Base-by-base conservation (phyloP, 768 basidiomycete species). In the Saitozyma sp. region DNA sequence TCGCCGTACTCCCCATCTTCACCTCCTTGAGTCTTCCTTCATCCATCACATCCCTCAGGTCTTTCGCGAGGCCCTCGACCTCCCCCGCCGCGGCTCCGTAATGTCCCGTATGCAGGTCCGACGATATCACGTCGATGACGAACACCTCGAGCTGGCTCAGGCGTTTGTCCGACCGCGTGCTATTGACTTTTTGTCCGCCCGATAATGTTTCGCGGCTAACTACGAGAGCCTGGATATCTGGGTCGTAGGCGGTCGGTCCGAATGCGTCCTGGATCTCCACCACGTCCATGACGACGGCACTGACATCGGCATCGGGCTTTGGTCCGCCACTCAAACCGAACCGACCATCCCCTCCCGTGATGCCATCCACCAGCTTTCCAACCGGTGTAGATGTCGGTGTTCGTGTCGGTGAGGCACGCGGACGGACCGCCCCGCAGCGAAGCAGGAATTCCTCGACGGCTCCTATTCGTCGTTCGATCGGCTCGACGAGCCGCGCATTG, bases 1-100 rank as follows among this genome's bases (percentile, higher is more conserved):
- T 95, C 63, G 84, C 90, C 8, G 93, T 95, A 74, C 92, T 96
- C 76, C 96, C 92, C 85, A 98, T 87, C 83, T 99, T 99, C 38
- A 87, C 84, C 66, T 85, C 83, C 75, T 88, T 88, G 61, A 94
- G 78, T 74, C 84, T 79, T 59, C 87, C 85, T 16, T 85, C 84
- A 74, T 94, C 90, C 19, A 84, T 85, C 54, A 84, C 83, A 54
- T 86, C 86, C 8, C 56, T 61, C 49, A 73, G 38, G 11, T 40
- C 19, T 19, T 39, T 38, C 20, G 42, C 40, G 9, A 10, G 8
- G n/a, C 43, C 39, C 29, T 62, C 48, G 37, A 40, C 51, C 39
- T 48, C 59, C 39, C 19, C 48, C 17, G 20, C 40, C 13, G 48
- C 29, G 29, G 29, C 14, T 14, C 40, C 37, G 13, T 11, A 41